Base-by-base conservation (phyloP, 2,329 filamentous ascomycete species). In the Fragosphaeria purpurea region DNA sequence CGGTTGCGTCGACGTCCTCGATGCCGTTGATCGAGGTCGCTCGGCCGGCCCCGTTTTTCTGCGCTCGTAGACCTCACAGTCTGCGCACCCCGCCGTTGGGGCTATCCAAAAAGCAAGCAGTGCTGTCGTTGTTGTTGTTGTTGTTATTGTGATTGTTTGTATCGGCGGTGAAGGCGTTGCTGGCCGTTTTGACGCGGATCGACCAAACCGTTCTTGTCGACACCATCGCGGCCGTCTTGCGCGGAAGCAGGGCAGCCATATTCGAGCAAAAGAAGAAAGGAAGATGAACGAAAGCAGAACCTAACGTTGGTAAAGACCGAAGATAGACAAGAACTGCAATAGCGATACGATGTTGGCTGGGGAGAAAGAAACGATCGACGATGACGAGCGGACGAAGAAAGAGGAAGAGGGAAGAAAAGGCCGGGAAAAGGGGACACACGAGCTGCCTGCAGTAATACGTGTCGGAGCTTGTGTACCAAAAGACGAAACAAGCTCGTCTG, bases 31-130 rank as follows among this genome's bases (percentile, higher is more conserved):
- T 22, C 22, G 22, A 22, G 22, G 22, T 22, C 22, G 22, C 22
- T 22, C 22, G 22, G 22, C 22, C 22, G 22, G 2, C 22, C 22
- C 22, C 22, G 22, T 22, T 22, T 41, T 35, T 32, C 7, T 12
- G 22, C 46, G 13, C 48, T 50, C 47, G 47, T 37, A 50, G 56
- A 56, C 31, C 46, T 68, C 70, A 77, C 60, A 72, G 60, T 58
- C 59, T 62, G 56, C 59, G 59, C 55, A 74, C 73, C 74, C 74
- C 74, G 58, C 55, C 73, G 60, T 73, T 76, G 73, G 75, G 75
- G 73, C 66, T 75, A 70, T 70, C 63, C 53, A 51, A 49, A 52
- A 41, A 46, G 53, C 48, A 46, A 43, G 38, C 13, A 47, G 54
- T 59, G 53, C 41, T 45, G 8, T 13, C 46, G 42, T 50, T 46